Base-by-base conservation (phyloP, 75 land plant genomes). In the Adiantum capillusveneris region DNA sequence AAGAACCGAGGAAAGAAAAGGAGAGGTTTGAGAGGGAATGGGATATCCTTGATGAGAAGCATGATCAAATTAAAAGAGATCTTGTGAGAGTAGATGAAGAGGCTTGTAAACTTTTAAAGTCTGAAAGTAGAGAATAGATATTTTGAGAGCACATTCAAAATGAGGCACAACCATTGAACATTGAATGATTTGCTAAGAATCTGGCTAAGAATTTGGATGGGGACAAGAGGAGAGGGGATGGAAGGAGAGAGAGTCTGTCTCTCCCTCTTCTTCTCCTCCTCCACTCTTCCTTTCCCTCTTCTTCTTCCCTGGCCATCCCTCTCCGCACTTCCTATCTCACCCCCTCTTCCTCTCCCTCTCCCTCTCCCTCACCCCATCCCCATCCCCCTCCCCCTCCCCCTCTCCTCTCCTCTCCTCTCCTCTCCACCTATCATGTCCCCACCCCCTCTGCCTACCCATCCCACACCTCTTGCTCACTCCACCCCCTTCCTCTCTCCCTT, bases 21-120 rank as follows among this genome's bases (percentile, higher is more conserved):
- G 83, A 87, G 11, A 79, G 79, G 30, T 86, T 94, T 77, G 96
- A 94, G 71, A 58, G 65, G n/a, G 86, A 94, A 53, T 89, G 96
- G 96, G 90, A 94, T 42, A 52, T 84, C 5, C 88, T 94, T 68
- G 98, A 94, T 71, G 98, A 89, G 68, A 85, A 88, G 71, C 81
- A 76, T 51, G 85, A 77, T 31, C 78, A 77, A 20, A 64, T 90
- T 20, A 72, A 57, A 62, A 81, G 71, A 44, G 91, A 94, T 59
- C 63, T 77, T 13, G 84, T 77, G 39, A 64, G 58, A 42, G 67
- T 81, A 52, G 79, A 67, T 41, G 75, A 79, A 25, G 96, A 89
- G 78, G 76, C 75, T 31, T 31, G 53, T 53, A 48, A 63, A 11
- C 22, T 83, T 46, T 64, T 72, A 13, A 72, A 72, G 77, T 50